Evolutionary conservation across 768 basidiomycete species (phyloP).

Genomic region (Leccinum pellstonianum): DNA sequence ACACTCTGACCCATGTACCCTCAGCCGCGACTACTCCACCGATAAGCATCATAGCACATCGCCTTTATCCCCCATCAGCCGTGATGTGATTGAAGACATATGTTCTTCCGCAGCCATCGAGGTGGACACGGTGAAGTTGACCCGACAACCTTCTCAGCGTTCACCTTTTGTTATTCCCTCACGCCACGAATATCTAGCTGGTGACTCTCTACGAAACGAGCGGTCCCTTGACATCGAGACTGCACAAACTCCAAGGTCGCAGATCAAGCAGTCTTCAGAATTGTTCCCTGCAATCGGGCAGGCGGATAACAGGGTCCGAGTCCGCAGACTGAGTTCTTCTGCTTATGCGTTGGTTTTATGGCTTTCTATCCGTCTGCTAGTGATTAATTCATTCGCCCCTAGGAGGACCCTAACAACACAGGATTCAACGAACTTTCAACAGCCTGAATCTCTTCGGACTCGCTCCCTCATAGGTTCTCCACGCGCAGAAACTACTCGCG

Average conservation of each 20-base stretch:
- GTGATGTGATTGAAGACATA: slow-evolving; percentile 17
- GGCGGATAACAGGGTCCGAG: neutral
- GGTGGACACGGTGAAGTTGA: neutral
- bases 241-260: neutral
- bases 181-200: neutral
- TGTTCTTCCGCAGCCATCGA: slow-evolving; percentile 3
- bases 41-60: slow-evolving; percentile 3
- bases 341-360: slow-evolving; percentile 10
- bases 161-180: neutral
- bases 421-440: neutral
- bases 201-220: neutral
- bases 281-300: neutral
- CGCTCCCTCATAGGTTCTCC: slow-evolving; percentile 3
- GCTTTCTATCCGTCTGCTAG: neutral
- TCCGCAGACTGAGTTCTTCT: neutral
- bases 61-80: slow-evolving; percentile 22
- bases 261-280: neutral
- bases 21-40: slow-evolving; percentile 1
- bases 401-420: neutral
- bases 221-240: neutral
- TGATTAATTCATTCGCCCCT: neutral
- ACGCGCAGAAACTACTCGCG: slow-evolving; percentile 1
- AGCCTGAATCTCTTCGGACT: neutral
- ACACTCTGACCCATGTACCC: neutral
- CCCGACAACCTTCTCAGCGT: neutral